phyloP scores from a whole-genome alignment of 2,329 filamentous ascomycete species.

The Colletotrichum somersetense region DNA sequence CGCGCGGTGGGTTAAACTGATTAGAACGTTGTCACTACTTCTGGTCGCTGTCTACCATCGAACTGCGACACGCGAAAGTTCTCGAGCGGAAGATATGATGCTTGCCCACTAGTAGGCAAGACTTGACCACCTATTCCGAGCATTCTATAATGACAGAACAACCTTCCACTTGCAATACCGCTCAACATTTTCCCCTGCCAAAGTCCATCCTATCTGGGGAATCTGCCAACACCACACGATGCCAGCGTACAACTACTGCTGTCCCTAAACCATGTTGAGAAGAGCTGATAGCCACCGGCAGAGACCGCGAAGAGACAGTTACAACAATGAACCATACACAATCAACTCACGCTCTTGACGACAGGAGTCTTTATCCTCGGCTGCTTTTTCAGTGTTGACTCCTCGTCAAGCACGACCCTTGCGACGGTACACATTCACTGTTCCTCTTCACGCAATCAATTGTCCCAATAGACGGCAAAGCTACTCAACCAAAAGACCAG shows the following conservation, averaged over 20 bases:
- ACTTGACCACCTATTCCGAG: background rate
- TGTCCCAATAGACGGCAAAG: background rate
- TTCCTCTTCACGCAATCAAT: background rate
- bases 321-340: background rate
- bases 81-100: background rate
- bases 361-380: background rate
- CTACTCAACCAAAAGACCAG: background rate
- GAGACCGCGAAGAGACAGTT: background rate
- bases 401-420: background rate
- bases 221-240: background rate
- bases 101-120: background rate
- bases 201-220: background rate
- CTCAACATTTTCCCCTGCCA: background rate
- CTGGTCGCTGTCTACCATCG: background rate
- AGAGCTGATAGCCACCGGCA: background rate
- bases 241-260: background rate
- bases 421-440: background rate
- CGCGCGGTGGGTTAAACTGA: background rate
- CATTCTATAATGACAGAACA: background rate
- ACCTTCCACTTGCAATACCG: background rate
- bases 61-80: too few species aligned
- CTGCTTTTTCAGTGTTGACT: background rate
- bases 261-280: background rate
- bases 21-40: background rate
- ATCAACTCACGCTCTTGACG: background rate